Base-by-base conservation (phyloP, 2,329 filamentous ascomycete species). In the Sphaceloma murrayae region DNA sequence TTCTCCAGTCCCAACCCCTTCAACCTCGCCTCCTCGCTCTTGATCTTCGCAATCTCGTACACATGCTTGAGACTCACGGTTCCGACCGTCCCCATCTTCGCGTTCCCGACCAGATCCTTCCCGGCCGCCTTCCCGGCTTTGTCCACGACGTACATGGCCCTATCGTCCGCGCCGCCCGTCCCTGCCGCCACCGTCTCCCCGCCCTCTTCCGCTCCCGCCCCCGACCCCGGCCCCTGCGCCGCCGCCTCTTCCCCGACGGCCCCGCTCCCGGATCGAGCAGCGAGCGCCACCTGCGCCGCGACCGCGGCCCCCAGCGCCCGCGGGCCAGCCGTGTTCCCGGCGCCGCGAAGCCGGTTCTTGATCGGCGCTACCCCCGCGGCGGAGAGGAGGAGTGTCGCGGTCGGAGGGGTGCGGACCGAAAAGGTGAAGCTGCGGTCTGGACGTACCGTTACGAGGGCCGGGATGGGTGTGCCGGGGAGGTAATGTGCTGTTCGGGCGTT, bases 11-110 rank as follows among this genome's bases (percentile, higher is more conserved):
- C 87, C 80, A 88, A 84, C 0, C 82, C 80, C 59, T 55, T 59
- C 52, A 72, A 51, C 46, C 68, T 56, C 30, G 55, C 58, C 63
- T 72, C 68, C 2, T 53, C 52, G 45, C 65, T 82, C 74, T 98
- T 98, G 59, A 98, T 93, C 72, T 85, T 88, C 52, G 91, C 91
- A 64, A 98, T 96, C 68, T 96, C 89, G 67, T 87, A 96, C 16
- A 98, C 71, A 67, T 98, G 91, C 72, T 98, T 98, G 58, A 98
- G 67, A 56, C 82, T 91, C 46, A 98, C 74, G 3, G 77, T 82
- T 47, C 89, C 91, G n/a, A 94, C 77, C 5, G 69, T 77, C 54
- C 94, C 85, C 49, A 80, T 72, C 1, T 80, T 83, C 0, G 85
- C 82, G 45, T 78, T 82, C 4, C 60, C 51, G 4, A 29, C 39